These are phyloP conservation scores for Colletotrichum cordylinicola DNA, from an alignment of 2,329 filamentous ascomycete species.

Conservation along the genomic window DNA sequence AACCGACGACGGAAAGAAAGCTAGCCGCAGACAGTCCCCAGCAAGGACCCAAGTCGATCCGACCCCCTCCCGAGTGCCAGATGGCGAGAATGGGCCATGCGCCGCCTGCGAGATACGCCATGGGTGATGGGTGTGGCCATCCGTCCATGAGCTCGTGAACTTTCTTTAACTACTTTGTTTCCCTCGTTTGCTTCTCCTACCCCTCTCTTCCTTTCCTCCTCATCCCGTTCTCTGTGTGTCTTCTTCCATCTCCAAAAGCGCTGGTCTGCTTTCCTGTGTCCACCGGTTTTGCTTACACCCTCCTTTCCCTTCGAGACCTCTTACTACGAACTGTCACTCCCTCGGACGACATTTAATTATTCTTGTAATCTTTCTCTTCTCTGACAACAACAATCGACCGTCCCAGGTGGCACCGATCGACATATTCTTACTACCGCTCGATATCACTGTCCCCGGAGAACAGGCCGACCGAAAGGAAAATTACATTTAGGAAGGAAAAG, in stretches of 20 bases:
- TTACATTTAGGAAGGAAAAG: conserved; percentile 23
- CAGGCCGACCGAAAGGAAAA: conserved; percentile 24
- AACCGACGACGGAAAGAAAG: conserved; percentile 24
- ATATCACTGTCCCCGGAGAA: conserved; percentile 21
- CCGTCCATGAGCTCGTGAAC: background rate
- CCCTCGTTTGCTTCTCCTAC: conserved; percentile 29
- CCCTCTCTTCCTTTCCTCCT: conserved; percentile 24
- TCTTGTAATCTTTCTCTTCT: conserved; percentile 36
- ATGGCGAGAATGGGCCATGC: conserved; percentile 12
- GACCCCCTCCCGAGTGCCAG: conserved; percentile 12
- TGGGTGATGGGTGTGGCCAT: background rate
- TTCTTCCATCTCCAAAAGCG: conserved; percentile 47
- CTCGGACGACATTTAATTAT: conserved; percentile 28
- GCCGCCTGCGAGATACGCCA: background rate
- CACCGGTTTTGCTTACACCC: conserved; percentile 35
- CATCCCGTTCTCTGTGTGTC: conserved; percentile 28
- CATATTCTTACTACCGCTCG: background rate
- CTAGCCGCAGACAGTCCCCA: conserved; percentile 23
- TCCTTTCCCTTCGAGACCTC: conserved; percentile 30
- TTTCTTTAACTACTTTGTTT: conserved; percentile 23
- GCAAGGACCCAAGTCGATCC: conserved; percentile 21
- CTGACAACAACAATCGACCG: conserved; percentile 19
- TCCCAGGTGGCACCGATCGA: conserved; percentile 24
- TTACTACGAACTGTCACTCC: conserved; percentile 22
- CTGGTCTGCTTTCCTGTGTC: conserved; percentile 55